A percentile compares a stretch with the other conserved stretches of the same genome.
These are phyloP conservation scores for Fusarium tupiense DNA, from an alignment of 2,329 filamentous ascomycete genomes.

Conservation along the genomic window DNA sequence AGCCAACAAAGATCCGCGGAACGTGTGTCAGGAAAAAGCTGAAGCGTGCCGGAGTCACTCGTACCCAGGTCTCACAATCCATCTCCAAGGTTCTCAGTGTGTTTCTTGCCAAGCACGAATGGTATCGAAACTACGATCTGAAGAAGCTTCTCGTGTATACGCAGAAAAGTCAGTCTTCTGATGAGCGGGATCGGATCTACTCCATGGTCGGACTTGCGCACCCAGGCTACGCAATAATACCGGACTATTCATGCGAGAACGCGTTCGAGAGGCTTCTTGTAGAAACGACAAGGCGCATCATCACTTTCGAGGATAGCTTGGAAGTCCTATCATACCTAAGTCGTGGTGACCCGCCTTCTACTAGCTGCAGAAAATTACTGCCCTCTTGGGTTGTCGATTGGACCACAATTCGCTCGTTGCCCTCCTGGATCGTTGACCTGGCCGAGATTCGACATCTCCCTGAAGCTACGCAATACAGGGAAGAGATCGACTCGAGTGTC, in stretches of 20 bases:
- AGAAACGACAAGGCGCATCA: not conserved
- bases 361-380: accelerated
- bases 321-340: not conserved
- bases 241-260: not conserved
- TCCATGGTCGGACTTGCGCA: not conserved
- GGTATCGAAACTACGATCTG: not conserved
- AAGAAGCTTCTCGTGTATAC: not conserved
- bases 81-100: not conserved
- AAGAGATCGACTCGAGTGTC: accelerated
- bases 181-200: not conserved
- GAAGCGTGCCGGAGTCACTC: not conserved
- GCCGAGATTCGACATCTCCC: not conserved
- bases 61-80: accelerated
- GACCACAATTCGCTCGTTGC: not conserved
- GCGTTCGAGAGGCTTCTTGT: accelerated
- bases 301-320: not conserved
- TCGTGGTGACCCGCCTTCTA: accelerated
- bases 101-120: not conserved
- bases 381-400: not conserved
- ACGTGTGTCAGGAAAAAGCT: not conserved
- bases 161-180: not conserved
- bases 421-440: not conserved
- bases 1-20: not conserved
- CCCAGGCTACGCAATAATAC: not conserved
- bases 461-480: not conserved